Evolutionary conservation across 164 flowering plant species (phyloP).

Genomic region (Macadamia integrifolia): DNA sequence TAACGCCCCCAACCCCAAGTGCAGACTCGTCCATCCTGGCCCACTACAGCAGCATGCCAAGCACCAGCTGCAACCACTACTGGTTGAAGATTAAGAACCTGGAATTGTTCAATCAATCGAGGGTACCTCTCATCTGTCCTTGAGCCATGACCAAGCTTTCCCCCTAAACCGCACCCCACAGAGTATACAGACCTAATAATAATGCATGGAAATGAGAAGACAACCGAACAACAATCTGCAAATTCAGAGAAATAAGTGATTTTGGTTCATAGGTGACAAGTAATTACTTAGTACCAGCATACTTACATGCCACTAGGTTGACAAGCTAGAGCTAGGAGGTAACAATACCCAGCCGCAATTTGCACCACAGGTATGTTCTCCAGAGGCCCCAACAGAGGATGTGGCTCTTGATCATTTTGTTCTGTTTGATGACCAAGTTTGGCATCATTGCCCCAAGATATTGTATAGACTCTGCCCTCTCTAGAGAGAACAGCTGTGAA

Average conservation of each 20-base stretch:
- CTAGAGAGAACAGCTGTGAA: conserved; percentile 92
- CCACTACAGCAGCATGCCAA: conserved; percentile 80
- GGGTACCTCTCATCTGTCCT: conserved; percentile 60
- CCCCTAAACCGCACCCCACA: conserved; percentile 83
- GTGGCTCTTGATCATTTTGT: conserved; percentile 69
- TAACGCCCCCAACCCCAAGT: conserved; percentile 89
- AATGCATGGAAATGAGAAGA: neutral
- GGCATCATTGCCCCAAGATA: conserved; percentile 89
- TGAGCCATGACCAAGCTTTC: conserved; percentile 72
- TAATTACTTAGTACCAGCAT: neutral
- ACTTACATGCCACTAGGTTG: conserved; percentile 89
- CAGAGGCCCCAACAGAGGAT: conserved; percentile 68
- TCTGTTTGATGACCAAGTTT: conserved; percentile 93
- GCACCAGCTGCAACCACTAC: conserved; percentile 68
- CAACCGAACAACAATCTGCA: neutral
- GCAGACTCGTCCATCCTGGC: conserved; percentile 71
- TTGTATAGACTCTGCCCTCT: conserved; percentile 92
- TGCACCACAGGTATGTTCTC: conserved; percentile 91
- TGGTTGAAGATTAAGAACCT: conserved; percentile 55
- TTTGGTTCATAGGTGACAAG: neutral
- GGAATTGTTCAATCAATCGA: conserved; percentile 59
- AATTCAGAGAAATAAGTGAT: neutral
- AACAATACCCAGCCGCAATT: conserved; percentile 98
- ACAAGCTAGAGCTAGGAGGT: conserved; percentile 90
- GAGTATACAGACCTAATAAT: conserved; percentile 70